These are phyloP conservation scores for Zopfochytrium polystomum DNA, from an alignment of 371 early-diverging fungal genomes.

Conservation along the genomic window DNA sequence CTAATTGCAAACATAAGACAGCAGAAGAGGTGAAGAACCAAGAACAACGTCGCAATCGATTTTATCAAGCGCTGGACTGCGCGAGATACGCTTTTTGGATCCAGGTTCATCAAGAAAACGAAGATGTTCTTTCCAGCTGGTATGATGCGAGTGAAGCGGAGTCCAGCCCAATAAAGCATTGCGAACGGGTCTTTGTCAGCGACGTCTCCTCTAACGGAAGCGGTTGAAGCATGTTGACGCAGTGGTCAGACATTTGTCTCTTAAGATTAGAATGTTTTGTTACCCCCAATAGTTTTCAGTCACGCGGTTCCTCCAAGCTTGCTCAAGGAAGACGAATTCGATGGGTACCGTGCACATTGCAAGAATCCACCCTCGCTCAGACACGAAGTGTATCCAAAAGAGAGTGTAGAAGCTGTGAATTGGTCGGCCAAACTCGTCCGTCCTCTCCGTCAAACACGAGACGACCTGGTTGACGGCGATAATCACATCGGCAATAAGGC, in stretches of 20 bases:
- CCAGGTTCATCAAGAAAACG: not conserved
- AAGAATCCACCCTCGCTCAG: not conserved
- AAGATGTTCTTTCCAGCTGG: not conserved
- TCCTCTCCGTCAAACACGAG: not conserved
- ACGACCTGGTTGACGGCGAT: not conserved
- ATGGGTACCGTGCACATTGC: no score
- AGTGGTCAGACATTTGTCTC: no score
- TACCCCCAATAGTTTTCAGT: no score
- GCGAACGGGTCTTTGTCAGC: not conserved
- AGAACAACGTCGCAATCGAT: not conserved
- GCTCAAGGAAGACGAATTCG: no score
- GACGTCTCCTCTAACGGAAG: not conserved
- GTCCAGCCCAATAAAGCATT: not conserved
- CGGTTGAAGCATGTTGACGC: no score
- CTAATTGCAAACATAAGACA: not conserved
- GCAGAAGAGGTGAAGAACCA: not conserved
- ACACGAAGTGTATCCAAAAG: not conserved
- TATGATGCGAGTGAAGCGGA: not conserved
- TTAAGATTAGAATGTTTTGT: no score
- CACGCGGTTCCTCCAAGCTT: no score
- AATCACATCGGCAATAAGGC: not conserved
- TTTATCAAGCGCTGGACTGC: not conserved
- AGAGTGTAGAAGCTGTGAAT: not conserved
- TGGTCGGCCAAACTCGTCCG: not conserved
- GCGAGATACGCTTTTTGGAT: not conserved